Evolutionary conservation across 2,329 filamentous ascomycete species (phyloP).

Genomic region (Ophiostoma triangulosporum): DNA sequence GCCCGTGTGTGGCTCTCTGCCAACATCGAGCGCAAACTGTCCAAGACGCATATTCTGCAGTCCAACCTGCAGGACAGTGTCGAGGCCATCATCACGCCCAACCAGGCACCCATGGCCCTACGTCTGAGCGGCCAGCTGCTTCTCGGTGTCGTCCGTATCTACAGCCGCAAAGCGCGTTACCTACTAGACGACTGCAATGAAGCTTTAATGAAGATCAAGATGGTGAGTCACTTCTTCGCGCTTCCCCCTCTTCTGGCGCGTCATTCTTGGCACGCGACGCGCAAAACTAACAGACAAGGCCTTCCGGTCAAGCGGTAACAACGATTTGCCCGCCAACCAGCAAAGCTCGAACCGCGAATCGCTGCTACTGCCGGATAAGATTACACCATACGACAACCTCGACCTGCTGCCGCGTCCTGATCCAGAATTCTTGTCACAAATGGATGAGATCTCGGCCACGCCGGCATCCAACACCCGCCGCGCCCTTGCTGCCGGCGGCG

Average conservation of each 20-base stretch:
- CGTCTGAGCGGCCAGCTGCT: slow-evolving; percentile 88
- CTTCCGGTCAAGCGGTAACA: slow-evolving; percentile 86
- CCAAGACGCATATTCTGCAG: slow-evolving; percentile 89
- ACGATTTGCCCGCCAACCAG: slow-evolving; percentile 78
- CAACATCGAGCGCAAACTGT: slow-evolving; percentile 96
- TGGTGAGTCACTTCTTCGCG: slow-evolving; percentile 56
- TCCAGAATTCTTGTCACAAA: slow-evolving; percentile 67
- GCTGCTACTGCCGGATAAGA: slow-evolving; percentile 77
- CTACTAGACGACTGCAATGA: slow-evolving; percentile 95
- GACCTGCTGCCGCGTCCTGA: slow-evolving; percentile 74
- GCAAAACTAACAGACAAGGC: slow-evolving; percentile 41
- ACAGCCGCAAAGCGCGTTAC: slow-evolving; percentile 93
- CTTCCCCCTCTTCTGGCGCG: no score
- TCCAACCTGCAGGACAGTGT: slow-evolving; percentile 93
- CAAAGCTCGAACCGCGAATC: slow-evolving; percentile 73
- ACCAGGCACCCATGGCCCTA: slow-evolving; percentile 86
- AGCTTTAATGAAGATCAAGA: slow-evolving; percentile 94
- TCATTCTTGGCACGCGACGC: no score
- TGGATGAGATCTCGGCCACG: slow-evolving; percentile 45
- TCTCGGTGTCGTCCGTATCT: slow-evolving; percentile 92
- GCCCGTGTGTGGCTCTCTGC: slow-evolving; percentile 96
- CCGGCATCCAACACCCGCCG: slow-evolving; percentile 35
- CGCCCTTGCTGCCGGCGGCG: slow-evolving; percentile 41
- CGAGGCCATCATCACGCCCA: slow-evolving; percentile 83
- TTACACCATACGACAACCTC: slow-evolving; percentile 79